Conservation (phyloP, 2,329 filamentous ascomycete species). For the Colletotrichum phormii region DNA sequence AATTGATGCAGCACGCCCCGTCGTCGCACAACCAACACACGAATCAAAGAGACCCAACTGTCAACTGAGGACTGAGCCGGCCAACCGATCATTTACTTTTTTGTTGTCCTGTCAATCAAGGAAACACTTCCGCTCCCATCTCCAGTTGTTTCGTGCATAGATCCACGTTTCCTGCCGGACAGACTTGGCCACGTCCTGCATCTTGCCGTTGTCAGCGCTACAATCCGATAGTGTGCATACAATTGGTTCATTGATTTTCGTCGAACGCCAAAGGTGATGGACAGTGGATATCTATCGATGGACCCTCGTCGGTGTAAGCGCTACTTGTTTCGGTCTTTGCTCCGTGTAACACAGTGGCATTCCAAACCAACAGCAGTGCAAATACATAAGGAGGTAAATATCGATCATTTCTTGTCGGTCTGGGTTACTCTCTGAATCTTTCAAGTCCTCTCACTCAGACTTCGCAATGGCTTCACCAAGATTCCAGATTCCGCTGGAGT, state of each 20-base stretch:
- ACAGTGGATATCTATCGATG: neutral
- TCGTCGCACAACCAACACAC: neutral
- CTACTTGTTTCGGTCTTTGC: neutral
- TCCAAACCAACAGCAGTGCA: neutral
- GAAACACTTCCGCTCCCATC: neutral
- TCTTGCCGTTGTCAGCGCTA: neutral
- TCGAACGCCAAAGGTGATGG: neutral
- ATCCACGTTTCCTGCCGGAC: neutral
- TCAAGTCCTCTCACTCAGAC: neutral
- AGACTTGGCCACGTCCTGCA: neutral
- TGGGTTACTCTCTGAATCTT: no score
- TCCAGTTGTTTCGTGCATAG: neutral
- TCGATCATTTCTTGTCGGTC: neutral
- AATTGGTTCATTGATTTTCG: neutral
- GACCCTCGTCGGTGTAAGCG: neutral
- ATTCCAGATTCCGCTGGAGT: conserved; percentile 12
- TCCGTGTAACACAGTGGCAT: neutral
- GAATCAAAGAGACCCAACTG: neutral
- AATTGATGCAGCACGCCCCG: neutral
- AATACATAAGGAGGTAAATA: neutral
- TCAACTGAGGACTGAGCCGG: no score
- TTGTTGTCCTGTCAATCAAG: neutral
- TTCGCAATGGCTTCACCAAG: neutral
- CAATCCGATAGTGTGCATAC: neutral
- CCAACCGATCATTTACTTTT: neutral